These are phyloP conservation scores for Termitomyces sp. DNA, from an alignment of 768 basidiomycete genomes.

Conservation along the genomic window DNA sequence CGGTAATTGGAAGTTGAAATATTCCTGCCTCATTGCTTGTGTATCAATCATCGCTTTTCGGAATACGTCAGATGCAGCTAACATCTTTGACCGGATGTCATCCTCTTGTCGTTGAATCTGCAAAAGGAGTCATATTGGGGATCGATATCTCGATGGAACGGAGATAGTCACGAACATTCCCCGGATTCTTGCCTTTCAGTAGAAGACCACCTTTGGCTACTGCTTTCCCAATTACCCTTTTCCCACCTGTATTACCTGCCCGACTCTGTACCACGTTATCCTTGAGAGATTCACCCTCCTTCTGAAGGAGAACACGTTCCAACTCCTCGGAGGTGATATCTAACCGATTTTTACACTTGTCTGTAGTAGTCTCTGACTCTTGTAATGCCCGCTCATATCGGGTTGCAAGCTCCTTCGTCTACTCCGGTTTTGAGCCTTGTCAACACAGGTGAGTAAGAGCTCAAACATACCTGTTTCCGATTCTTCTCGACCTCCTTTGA, in stretches of 20 bases:
- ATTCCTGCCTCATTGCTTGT: slow-evolving; percentile 90
- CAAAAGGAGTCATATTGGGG: slow-evolving; percentile 1
- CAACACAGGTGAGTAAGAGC: background rate
- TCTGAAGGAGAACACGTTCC: slow-evolving; percentile 85
- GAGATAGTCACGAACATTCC: slow-evolving; percentile 49
- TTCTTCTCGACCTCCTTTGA: slow-evolving; percentile 93
- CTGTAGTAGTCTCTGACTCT: slow-evolving; percentile 81
- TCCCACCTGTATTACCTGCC: slow-evolving; percentile 57
- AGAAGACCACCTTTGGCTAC: slow-evolving; percentile 87
- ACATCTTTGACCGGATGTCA: slow-evolving; percentile 84
- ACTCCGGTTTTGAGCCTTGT: background rate
- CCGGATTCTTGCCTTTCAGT: slow-evolving; percentile 90
- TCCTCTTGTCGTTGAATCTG: slow-evolving; percentile 93
- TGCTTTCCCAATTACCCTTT: slow-evolving; percentile 84
- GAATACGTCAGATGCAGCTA: slow-evolving; percentile 80
- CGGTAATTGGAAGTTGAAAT: slow-evolving; percentile 96
- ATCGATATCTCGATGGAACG: background rate
- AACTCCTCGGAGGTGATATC: slow-evolving; percentile 92
- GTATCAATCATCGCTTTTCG: slow-evolving; percentile 87
- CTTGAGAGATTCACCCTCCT: slow-evolving; percentile 90
- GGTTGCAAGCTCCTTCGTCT: slow-evolving; percentile 89
- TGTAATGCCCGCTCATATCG: slow-evolving; percentile 85
- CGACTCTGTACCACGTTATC: slow-evolving; percentile 70
- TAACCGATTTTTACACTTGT: slow-evolving; percentile 83
- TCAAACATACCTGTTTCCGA: slow-evolving; percentile 65